Evolutionary conservation across 1,139 yeast genomes (phyloP), one percentile per base, ranked within the genome.

Genomic region (Wickerhamomyces sp.): DNA sequence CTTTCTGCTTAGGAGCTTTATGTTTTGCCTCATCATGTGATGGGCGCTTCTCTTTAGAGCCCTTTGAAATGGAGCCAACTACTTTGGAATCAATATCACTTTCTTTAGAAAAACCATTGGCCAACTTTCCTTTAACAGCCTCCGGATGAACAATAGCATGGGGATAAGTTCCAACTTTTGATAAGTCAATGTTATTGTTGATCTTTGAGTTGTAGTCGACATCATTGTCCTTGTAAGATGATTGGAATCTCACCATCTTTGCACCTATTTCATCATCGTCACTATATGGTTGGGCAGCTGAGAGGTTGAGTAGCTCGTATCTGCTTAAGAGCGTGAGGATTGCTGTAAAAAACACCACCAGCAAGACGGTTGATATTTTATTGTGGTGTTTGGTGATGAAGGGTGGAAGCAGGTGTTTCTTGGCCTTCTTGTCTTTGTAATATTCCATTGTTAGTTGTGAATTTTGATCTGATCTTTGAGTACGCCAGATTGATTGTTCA

Each of bases 31-130:
- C 14, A 12, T 32, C 34, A 22, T 32, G 32, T 10, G 15, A 12
- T 5, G 28, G 29, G 18, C 33, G 32, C 9, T 32, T 25, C 7
- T 8, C 18, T 25, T 32, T 22, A 8, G 16, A 24, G 12, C 38
- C 45, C 30, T 34, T 44, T 7, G 19, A 21, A 17, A 48, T 47
- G 3, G 48, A 35, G 6, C 46, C 47, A 4, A 47, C 40, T 19
- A 48, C 51, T 33, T 36, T 46, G 9, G 43, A 31, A 31, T 48
- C 51, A 24, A 48, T 36, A 26, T 46, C 44, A 31, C 44, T 44
- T 16, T 31, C 31, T 25, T 31, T 17, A 1, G 35, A 32, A 16
- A 24, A 24, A 5, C 40, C 37, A 18, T 35, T 30, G 4, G 35
- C 35, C 13, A n/a, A n/a, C 10, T 10, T 18, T n/a, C 39, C 28